phyloP scores from a whole-genome alignment of 305 asterid genomes.

The Fraxinus albicans region DNA sequence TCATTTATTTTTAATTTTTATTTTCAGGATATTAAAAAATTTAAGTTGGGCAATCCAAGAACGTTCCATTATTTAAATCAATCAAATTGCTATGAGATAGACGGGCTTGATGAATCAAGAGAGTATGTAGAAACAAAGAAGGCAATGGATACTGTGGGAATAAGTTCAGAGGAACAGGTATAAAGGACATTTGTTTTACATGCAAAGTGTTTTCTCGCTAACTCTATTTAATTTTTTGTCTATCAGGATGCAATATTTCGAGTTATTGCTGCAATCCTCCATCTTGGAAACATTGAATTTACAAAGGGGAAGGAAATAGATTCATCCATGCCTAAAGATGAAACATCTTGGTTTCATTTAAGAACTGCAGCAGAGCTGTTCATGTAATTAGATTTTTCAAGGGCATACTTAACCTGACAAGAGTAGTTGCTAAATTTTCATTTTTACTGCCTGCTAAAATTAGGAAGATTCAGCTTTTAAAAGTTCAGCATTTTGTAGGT shows the following conservation, averaged over 20 bases:
- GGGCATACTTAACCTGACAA: constrained; percentile 16
- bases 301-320: constrained; percentile 84
- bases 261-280: constrained; percentile 96
- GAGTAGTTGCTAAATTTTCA: neutral
- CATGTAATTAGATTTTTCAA: constrained; percentile 54
- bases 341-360: constrained; percentile 87
- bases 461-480: constrained; percentile 6
- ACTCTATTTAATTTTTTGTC: constrained; percentile 12
- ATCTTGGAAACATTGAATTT: constrained; percentile 95
- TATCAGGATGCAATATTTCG: constrained; percentile 90
- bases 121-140: constrained; percentile 82
- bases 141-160: constrained; percentile 99
- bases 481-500: constrained; percentile 52
- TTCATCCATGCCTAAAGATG: constrained; percentile 97
- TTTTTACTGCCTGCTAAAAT: constrained; percentile 7
- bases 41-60: constrained; percentile 82
- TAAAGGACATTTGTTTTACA: constrained; percentile 14
- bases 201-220: constrained; percentile 13
- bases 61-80: constrained; percentile 93
- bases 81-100: constrained; percentile 76
- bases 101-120: constrained; percentile 80
- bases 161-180: constrained; percentile 89
- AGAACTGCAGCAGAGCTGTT: constrained; percentile 93
- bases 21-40: constrained; percentile 66
- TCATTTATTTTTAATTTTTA: constrained; percentile 11